phyloP scores from a whole-genome alignment of 2,329 filamentous ascomycete species.

The Gyromitra esculenta region DNA sequence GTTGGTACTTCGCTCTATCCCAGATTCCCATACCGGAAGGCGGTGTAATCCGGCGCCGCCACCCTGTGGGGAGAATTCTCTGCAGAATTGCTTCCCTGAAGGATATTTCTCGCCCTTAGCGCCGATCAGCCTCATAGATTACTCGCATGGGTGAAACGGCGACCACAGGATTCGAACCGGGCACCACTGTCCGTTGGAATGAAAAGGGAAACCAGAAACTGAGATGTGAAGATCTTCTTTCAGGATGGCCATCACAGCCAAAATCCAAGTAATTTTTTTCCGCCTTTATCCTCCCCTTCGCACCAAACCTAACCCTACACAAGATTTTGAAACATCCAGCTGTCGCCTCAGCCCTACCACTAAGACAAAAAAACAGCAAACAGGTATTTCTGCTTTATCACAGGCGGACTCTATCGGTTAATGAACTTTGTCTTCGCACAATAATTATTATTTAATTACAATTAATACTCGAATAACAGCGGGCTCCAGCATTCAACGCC shows the following conservation, averaged over 20 bases:
- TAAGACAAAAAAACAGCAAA: not conserved
- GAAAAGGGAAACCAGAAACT: constrained; percentile 49
- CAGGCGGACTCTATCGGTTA: not conserved
- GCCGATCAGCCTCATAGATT: constrained; percentile 49
- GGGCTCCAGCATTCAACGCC: not conserved
- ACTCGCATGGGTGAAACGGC: constrained; percentile 50
- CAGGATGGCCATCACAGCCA: constrained; percentile 50
- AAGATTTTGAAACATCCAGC: not conserved
- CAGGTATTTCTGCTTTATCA: not conserved
- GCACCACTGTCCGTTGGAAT: constrained; percentile 51
- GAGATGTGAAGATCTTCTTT: constrained; percentile 52
- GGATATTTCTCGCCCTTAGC: constrained; percentile 54
- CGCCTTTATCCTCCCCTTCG: not conserved
- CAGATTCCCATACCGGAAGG: constrained; percentile 51
- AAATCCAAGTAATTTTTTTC: constrained; percentile 2
- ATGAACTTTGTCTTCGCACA: not conserved
- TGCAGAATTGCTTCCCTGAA: constrained; percentile 56
- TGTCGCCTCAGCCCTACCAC: not conserved
- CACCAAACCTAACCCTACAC: not conserved
- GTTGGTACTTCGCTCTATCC: constrained; percentile 46
- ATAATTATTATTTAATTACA: constrained; percentile 11
- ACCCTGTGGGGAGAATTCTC: constrained; percentile 55
- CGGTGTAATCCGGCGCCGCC: constrained; percentile 54
- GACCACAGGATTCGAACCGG: constrained; percentile 55
- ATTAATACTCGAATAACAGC: constrained; percentile 12